Conservation (phyloP, 2,329 filamentous ascomycete genomes). For the Cercospora brassicicola region DNA sequence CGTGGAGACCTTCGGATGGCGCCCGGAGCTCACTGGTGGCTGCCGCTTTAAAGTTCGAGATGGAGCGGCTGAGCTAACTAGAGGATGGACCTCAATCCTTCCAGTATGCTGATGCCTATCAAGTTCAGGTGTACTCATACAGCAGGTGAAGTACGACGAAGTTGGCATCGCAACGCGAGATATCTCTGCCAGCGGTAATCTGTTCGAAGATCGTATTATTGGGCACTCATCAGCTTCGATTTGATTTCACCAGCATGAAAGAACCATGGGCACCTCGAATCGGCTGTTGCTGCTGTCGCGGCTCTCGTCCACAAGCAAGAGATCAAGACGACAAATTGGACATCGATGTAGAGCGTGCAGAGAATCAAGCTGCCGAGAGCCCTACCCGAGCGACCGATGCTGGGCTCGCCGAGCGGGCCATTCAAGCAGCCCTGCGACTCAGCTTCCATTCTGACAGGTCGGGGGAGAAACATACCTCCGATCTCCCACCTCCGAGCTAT, state of each 20-base stretch:
- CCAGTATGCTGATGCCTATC: background rate
- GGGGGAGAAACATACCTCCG: background rate
- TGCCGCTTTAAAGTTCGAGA: background rate
- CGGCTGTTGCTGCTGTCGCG: constrained; percentile 11
- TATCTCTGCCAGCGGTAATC: background rate
- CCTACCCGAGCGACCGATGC: background rate
- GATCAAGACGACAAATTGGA: background rate
- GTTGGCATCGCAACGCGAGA: background rate
- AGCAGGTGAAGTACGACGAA: background rate
- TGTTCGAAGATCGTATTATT: too few species aligned
- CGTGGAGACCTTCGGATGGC: background rate
- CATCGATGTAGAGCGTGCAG: background rate
- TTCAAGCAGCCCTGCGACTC: constrained; percentile 11
- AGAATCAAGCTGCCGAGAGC: background rate
- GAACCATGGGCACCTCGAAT: constrained; percentile 10
- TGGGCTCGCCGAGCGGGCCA: constrained; percentile 9
- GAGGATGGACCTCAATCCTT: background rate
- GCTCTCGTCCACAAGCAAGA: background rate
- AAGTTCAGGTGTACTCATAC: background rate
- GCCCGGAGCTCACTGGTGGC: background rate
- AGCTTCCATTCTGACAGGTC: constrained; percentile 1
- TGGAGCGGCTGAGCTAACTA: background rate
- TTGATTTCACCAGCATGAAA: too few species aligned
- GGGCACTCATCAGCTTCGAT: too few species aligned
- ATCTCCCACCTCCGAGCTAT: constrained; percentile 9